phyloP scores from a whole-genome alignment of 208 protist species.

The Leishmania lainsoni region DNA sequence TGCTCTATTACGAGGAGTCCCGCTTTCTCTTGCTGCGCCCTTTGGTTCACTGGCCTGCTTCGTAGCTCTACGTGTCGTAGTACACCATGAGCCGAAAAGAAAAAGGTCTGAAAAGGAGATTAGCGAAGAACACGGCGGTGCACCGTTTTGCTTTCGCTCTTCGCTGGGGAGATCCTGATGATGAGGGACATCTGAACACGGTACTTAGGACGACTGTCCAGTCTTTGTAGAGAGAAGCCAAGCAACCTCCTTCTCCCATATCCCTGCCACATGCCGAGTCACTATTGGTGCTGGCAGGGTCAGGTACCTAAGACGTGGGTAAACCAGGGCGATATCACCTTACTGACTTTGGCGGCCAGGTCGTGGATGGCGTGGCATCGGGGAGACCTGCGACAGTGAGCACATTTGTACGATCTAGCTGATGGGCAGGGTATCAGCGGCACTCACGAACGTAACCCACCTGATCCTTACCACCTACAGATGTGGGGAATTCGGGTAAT shows the following conservation, averaged over 20 bases:
- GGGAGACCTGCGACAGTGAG: neutral
- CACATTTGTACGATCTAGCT: neutral
- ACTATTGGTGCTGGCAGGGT: neutral
- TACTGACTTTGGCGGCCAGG: neutral
- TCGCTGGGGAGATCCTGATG: neutral
- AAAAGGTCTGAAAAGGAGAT: neutral
- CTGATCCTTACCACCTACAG: neutral
- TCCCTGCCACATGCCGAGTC: neutral
- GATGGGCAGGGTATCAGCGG: neutral
- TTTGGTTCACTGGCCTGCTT: neutral
- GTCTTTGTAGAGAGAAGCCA: neutral
- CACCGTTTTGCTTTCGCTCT: neutral
- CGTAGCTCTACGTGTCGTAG: neutral
- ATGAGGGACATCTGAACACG: neutral
- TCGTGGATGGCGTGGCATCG: neutral
- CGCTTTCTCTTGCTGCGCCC: neutral
- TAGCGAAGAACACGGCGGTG: neutral
- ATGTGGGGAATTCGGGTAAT: neutral
- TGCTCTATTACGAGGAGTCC: neutral
- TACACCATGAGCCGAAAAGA: neutral
- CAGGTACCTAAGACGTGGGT: neutral
- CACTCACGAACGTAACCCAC: neutral
- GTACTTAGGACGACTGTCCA: neutral
- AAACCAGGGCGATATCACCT: neutral
- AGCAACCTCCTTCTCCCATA: neutral